Base-by-base conservation (phyloP, 192 early-diverging fungal genomes). In the Coemansia aciculifera region DNA sequence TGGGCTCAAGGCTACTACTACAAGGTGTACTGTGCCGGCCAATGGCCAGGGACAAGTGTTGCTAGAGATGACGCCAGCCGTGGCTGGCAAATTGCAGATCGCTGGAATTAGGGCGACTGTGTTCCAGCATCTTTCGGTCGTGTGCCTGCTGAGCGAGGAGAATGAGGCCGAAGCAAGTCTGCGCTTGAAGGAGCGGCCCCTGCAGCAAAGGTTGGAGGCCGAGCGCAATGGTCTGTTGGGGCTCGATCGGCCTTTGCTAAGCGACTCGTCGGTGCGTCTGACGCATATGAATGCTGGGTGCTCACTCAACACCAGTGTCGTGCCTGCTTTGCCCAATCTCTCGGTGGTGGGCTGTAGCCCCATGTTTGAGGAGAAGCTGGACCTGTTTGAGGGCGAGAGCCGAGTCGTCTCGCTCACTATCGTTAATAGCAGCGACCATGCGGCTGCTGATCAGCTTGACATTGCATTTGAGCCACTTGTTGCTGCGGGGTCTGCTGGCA, bases 331-430 rank as follows among this genome's bases (percentile, higher is more conserved):
- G 59, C 80, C 80, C 23, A 64, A 31, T 1, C 43, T 83, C 17
- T 34, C 65, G 5, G 65, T 77, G 17, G 42, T 70, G 1, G 54
- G 69, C 43, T 69, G 68, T 36, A 66, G 64, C 36, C 34, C 65
- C 6, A 68, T 59, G 17, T 42, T 39, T 21, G 78, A 72, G 48
- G 73, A 73, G 17, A 71, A 68, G 27, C 39, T 82, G 62, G 74
- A 72, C 29, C 66, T 83, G 51, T 74, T 62, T 51, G 80, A 83
- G 54, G 80, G 80, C 49, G 80, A 83, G 29, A 59, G 62, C 15
- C 66, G 69, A 1, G 32, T 67, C 5, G 63, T 83, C 1, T 44
- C 27, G 6, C 65, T 83, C 1, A 57, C 59, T 19, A 59, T 83
- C 39, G 80, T 66, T 9, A 83, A 77, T 37, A 34, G 71, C 60